These are phyloP conservation scores for Ophiostoma ulmi DNA, from an alignment of 2,329 filamentous ascomycete genomes.

Conservation along the genomic window DNA sequence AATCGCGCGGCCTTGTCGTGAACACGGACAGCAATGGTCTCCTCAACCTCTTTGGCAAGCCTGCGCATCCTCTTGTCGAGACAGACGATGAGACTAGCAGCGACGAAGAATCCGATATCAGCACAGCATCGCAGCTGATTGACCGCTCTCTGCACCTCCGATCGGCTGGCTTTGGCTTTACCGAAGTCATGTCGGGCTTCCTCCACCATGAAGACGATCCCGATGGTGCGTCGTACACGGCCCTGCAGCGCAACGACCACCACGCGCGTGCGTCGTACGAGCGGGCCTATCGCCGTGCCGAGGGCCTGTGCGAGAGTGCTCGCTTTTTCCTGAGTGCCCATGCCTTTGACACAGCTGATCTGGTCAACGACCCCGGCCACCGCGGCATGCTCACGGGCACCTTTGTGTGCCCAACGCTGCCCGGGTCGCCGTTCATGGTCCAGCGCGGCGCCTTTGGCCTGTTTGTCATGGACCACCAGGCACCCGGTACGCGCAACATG, in stretches of 20 bases:
- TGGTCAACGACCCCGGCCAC: constrained; percentile 46
- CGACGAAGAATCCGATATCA: constrained; percentile 32
- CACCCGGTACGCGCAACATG: constrained; percentile 54
- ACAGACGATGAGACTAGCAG: constrained; percentile 33
- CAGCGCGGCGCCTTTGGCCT: constrained; percentile 53
- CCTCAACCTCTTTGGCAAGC: constrained; percentile 52
- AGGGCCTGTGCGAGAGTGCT: constrained; percentile 51
- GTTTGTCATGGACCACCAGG: constrained; percentile 49
- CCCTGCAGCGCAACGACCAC: constrained; percentile 28
- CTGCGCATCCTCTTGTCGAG: constrained; percentile 35
- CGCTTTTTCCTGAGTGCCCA: constrained; percentile 57
- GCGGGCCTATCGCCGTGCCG: constrained; percentile 48
- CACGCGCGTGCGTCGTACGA: constrained; percentile 50
- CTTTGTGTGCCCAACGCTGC: constrained; percentile 51
- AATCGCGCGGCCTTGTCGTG: constrained; percentile 41
- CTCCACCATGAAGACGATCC: constrained; percentile 42
- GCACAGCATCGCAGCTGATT: constrained; percentile 38
- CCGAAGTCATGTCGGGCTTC: constrained; percentile 60
- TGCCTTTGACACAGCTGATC: constrained; percentile 47
- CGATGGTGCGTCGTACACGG: neutral
- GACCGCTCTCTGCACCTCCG: constrained; percentile 41
- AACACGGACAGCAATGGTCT: constrained; percentile 43
- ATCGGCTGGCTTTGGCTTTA: constrained; percentile 53
- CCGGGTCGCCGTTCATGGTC: constrained; percentile 57
- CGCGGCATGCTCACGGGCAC: constrained; percentile 53